Evolutionary conservation across 2,329 filamentous ascomycete species (phyloP).

Genomic region (Pezicula neosporulosa): DNA sequence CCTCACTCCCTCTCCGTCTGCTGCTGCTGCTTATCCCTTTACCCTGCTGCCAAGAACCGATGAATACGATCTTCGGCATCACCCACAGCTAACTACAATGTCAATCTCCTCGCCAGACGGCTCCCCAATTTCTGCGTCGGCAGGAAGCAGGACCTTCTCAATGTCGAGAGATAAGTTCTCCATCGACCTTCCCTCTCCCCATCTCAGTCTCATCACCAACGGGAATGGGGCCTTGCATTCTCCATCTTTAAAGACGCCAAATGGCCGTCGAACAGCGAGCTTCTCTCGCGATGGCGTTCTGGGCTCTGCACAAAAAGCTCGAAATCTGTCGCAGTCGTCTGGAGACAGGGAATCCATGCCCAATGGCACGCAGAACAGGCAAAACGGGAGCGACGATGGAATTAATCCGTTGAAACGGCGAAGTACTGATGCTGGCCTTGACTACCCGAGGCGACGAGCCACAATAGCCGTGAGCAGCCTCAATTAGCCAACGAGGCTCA

Average conservation of each 20-base stretch:
- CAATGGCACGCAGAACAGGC: constrained; percentile 38
- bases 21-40: no score
- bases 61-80: no score
- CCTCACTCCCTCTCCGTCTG: no score
- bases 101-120: constrained; percentile 25
- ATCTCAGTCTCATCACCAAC: constrained; percentile 20
- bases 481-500: constrained; percentile 1
- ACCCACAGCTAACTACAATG: constrained; percentile 15
- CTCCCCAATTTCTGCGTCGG: constrained; percentile 23
- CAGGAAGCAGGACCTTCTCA: constrained; percentile 21
- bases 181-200: constrained; percentile 24
- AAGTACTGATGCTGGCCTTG: constrained; percentile 57
- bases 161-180: constrained; percentile 27
- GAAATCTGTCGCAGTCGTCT: constrained; percentile 53
- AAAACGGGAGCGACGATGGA: constrained; percentile 44
- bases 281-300: constrained; percentile 54
- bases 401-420: constrained; percentile 58
- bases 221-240: constrained; percentile 14
- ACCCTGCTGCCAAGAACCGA: no score
- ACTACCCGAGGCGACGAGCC: constrained; percentile 61
- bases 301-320: constrained; percentile 48
- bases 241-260: constrained; percentile 47
- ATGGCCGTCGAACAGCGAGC: constrained; percentile 39
- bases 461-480: constrained; percentile 58
- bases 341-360: constrained; percentile 35